Percentiles rank a stretch among this genome's conserved stretches.
phyloP scores from a whole-genome alignment of 2,329 filamentous ascomycete species.

The Cytospora piceae region DNA sequence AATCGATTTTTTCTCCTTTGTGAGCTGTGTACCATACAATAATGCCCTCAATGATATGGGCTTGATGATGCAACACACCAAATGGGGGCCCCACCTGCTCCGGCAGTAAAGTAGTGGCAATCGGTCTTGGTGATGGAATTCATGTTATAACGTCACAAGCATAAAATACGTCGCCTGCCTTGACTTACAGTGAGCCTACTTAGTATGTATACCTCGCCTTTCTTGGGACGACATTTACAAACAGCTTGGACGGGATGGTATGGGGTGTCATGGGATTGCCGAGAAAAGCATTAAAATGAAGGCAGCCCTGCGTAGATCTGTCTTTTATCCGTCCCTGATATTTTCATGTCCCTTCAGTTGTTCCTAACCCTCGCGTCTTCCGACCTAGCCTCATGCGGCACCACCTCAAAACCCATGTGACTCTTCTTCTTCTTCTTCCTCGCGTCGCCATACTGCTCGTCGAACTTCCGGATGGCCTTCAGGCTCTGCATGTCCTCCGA shows the following conservation, averaged over 20 bases:
- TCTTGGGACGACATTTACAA: not conserved
- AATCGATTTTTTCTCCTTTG: conserved; percentile 56
- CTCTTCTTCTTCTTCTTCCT: conserved; percentile 66
- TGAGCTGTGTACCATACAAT: conserved; percentile 64
- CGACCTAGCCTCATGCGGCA: conserved; percentile 44
- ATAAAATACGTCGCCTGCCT: not conserved
- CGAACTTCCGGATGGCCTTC: conserved; percentile 88
- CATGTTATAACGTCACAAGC: not conserved
- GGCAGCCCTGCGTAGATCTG: not conserved
- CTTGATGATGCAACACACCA: not conserved
- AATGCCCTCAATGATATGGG: not conserved
- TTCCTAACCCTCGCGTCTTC: conserved; percentile 50
- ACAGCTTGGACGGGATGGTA: not conserved
- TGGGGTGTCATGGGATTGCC: not conserved
- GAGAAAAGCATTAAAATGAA: not conserved
- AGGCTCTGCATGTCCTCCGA: conserved; percentile 91
- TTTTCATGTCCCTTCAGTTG: not conserved
- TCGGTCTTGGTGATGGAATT: not conserved
- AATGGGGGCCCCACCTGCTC: too few species aligned
- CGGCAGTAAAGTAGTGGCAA: not conserved
- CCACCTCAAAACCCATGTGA: conserved; percentile 62
- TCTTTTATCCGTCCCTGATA: conserved; percentile 1
- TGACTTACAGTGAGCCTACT: too few species aligned
- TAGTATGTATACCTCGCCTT: not conserved
- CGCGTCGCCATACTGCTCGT: conserved; percentile 89